A percentile compares a stretch with the other conserved stretches of the same genome.
phyloP scores from a whole-genome alignment of 805 yeast genomes.

The Sugiyamaella floridensis region DNA sequence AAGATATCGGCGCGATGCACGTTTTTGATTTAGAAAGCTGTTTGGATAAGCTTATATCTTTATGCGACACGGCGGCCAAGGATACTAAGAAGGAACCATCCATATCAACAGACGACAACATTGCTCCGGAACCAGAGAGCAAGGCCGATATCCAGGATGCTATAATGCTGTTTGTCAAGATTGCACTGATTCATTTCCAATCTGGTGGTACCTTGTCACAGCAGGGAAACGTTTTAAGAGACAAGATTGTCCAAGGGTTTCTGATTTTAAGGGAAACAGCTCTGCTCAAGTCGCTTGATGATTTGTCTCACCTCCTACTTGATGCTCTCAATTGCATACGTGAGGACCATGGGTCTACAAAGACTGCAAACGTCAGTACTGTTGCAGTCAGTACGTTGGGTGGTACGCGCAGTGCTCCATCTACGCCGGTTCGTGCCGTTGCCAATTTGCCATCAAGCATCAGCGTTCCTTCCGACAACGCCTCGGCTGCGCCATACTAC shows the following conservation, averaged over 20 bases:
- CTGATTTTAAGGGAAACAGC: constrained; percentile 11
- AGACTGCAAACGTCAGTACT: not conserved
- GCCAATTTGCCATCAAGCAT: not conserved
- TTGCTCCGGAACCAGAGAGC: not conserved
- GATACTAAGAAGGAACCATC: not conserved
- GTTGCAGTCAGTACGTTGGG: not conserved
- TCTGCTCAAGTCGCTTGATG: constrained; percentile 7
- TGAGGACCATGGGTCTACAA: constrained; percentile 6
- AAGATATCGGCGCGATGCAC: constrained; percentile 11
- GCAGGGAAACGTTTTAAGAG: constrained; percentile 5
- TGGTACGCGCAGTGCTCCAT: not conserved
- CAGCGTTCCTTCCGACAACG: not conserved
- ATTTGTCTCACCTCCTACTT: constrained; percentile 14
- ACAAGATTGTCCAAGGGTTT: constrained; percentile 13
- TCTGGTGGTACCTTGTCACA: constrained; percentile 1
- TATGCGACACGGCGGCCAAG: constrained; percentile 6
- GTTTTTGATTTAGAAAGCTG: constrained; percentile 10
- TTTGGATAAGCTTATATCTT: constrained; percentile 14
- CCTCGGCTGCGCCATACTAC: constrained; percentile 7
- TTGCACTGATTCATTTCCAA: constrained; percentile 22
- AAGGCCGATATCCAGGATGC: constrained; percentile 16
- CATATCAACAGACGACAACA: not conserved
- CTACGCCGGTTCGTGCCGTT: not conserved
- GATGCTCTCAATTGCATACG: constrained; percentile 15
- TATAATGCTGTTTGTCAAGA: constrained; percentile 21